phyloP scores from a whole-genome alignment of 2,329 filamentous ascomycete species.

The Ilyonectria mors-panacis region DNA sequence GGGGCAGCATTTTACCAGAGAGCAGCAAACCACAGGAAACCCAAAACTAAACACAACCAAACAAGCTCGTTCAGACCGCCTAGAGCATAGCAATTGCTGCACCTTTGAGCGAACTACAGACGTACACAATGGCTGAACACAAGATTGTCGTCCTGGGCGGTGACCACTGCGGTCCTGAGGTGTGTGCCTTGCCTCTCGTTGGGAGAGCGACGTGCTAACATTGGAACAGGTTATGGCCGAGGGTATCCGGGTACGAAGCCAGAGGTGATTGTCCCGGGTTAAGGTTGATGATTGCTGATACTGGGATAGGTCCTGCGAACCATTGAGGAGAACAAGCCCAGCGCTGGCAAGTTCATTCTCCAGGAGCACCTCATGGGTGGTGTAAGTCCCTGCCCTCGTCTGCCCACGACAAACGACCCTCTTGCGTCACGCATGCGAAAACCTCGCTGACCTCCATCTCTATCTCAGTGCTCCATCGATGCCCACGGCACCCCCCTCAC shows the following conservation, averaged over 20 bases:
- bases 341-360: conserved; percentile 85
- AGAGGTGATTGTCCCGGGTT: neutral
- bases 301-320: conserved; percentile 78
- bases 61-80: conserved; percentile 7
- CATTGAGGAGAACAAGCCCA: conserved; percentile 79
- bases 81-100: conserved; percentile 4
- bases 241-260: conserved; percentile 80
- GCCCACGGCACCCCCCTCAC: conserved; percentile 84
- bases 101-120: conserved; percentile 5
- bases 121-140: conserved; percentile 72
- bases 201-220: conserved; percentile 36
- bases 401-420: conserved; percentile 2
- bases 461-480: conserved; percentile 85
- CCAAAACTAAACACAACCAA: conserved; percentile 28
- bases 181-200: conserved; percentile 57
- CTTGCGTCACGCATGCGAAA: conserved; percentile 12
- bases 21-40: conserved; percentile 12
- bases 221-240: conserved; percentile 78
- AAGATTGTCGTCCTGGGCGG: conserved; percentile 87
- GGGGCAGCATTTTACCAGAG: conserved; percentile 39
- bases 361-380: conserved; percentile 92
- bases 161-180: conserved; percentile 90
- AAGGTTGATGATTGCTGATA: conserved; percentile 16
- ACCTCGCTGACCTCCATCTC: conserved; percentile 14
- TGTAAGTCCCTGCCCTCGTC: conserved; percentile 68